A percentile compares a stretch with the other conserved stretches of the same genome.
phyloP scores from a whole-genome alignment of 148 eudicot genomes.

The Salicornia ramosissima region DNA sequence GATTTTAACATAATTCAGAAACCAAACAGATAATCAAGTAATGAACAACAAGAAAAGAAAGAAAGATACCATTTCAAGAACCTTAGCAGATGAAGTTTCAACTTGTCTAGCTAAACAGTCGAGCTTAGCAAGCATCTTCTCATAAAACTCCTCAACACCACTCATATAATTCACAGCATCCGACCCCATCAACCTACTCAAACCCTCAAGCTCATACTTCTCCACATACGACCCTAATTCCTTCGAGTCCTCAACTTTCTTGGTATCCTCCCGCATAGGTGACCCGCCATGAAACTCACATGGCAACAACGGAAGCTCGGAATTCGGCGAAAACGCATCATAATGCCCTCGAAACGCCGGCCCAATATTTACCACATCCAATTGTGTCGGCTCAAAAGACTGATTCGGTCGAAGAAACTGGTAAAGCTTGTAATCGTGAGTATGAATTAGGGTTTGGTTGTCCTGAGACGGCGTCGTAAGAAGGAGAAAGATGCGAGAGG shows the following conservation, averaged over 20 bases:
- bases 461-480: slow-evolving; percentile 55
- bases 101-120: slow-evolving; percentile 50
- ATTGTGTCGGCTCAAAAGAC: slow-evolving; percentile 39
- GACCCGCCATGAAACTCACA: slow-evolving; percentile 34
- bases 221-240: slow-evolving; percentile 42
- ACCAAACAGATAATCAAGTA: neutral
- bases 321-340: slow-evolving; percentile 46
- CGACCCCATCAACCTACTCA: slow-evolving; percentile 57
- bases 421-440: slow-evolving; percentile 59
- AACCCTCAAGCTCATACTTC: slow-evolving; percentile 47
- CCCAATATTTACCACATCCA: slow-evolving; percentile 65
- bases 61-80: slow-evolving; percentile 61
- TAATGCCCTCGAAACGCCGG: slow-evolving; percentile 76
- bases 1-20: neutral
- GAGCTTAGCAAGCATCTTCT: slow-evolving; percentile 73
- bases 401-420: slow-evolving; percentile 29
- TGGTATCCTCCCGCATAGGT: slow-evolving; percentile 40
- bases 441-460: slow-evolving; percentile 43
- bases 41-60: neutral
- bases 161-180: slow-evolving; percentile 40
- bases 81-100: slow-evolving; percentile 56
- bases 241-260: slow-evolving; percentile 34
- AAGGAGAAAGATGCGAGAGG: slow-evolving; percentile 44
- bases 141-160: slow-evolving; percentile 74
- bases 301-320: slow-evolving; percentile 43